phyloP scores from a whole-genome alignment of 306 rosid species.

The Cicer cuneatum region DNA sequence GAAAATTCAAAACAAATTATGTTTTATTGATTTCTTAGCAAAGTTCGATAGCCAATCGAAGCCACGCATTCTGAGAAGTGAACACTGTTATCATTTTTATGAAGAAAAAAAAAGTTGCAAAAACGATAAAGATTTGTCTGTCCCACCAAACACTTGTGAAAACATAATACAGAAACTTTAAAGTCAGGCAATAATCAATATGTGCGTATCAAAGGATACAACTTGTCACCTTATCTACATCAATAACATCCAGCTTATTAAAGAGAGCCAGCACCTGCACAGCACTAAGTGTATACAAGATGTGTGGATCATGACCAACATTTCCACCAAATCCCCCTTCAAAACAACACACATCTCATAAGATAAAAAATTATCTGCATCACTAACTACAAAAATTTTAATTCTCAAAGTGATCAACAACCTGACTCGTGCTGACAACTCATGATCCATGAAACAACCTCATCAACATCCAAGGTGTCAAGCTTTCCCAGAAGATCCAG shows the following conservation, averaged over 20 bases:
- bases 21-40: neutral
- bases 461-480: conserved; percentile 61
- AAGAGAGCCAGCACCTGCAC: conserved; percentile 84
- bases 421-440: conserved; percentile 86
- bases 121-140: conserved; percentile 1
- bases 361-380: conserved; percentile 5
- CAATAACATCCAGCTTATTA: conserved; percentile 67
- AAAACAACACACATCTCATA: conserved; percentile 32
- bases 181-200: conserved; percentile 15
- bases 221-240: conserved; percentile 69
- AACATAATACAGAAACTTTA: neutral
- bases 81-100: neutral
- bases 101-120: neutral
- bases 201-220: conserved; percentile 71
- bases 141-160: neutral
- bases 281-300: conserved; percentile 82
- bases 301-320: conserved; percentile 82
- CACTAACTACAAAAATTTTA: neutral
- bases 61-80: conserved; percentile 30
- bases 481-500: conserved; percentile 84
- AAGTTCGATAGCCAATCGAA: conserved; percentile 12
- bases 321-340: conserved; percentile 93
- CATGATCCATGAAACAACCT: conserved; percentile 79
- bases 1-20: neutral
- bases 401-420: conserved; percentile 37